phyloP scores from a whole-genome alignment of 169 alveolate genomes.

The Eimeria necatrix region DNA sequence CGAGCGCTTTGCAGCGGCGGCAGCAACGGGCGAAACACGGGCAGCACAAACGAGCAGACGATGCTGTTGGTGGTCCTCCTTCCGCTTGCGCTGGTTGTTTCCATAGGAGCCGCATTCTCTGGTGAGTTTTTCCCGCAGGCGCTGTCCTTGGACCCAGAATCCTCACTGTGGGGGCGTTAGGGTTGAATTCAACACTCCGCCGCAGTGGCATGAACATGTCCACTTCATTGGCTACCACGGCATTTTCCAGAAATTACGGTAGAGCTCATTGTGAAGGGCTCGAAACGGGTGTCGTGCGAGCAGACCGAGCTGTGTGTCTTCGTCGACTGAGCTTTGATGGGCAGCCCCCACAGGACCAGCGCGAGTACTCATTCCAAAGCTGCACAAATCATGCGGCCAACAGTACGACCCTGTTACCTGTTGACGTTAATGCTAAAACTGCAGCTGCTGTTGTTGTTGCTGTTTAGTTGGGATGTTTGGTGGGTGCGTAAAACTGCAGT shows the following conservation, averaged over 20 bases:
- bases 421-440: neutral
- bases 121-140: neutral
- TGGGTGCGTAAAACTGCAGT: neutral
- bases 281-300: neutral
- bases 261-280: neutral
- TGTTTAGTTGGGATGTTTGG: neutral
- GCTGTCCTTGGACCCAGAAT: neutral
- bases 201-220: neutral
- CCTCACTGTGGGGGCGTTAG: neutral
- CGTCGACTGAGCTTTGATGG: slow-evolving; percentile 72
- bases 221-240: neutral
- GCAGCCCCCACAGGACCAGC: slow-evolving; percentile 62
- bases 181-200: neutral
- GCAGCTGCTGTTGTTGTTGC: neutral
- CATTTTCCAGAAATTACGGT: neutral
- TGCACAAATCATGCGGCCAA: slow-evolving; percentile 68
- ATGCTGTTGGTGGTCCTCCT: slow-evolving; percentile 54
- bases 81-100: slow-evolving; percentile 23
- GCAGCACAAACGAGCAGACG: slow-evolving; percentile 19
- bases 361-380: slow-evolving; percentile 13
- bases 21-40: neutral
- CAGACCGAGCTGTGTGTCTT: slow-evolving; percentile 50
- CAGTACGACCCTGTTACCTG: neutral
- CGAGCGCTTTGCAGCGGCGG: neutral
- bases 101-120: neutral